Evolutionary conservation across 2,329 filamentous ascomycete genomes (phyloP).

Genomic region (Pseudocercospora musae): DNA sequence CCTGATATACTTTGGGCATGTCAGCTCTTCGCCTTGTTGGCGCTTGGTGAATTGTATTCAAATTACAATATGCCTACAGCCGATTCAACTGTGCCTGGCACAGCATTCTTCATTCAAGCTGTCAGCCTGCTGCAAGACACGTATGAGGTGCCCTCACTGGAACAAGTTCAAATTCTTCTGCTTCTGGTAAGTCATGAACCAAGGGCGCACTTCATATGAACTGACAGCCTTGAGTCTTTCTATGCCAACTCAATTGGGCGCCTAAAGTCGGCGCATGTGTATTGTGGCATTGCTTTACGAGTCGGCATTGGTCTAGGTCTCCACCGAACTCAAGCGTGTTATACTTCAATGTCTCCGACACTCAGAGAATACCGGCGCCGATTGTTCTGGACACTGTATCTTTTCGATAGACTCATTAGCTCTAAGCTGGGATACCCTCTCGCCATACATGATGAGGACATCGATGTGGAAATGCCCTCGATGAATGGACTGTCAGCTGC

Average conservation of each 20-base stretch:
- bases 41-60: slow-evolving; percentile 48
- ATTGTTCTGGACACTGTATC: slow-evolving; percentile 37
- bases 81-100: slow-evolving; percentile 40
- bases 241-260: slow-evolving; percentile 48
- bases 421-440: slow-evolving; percentile 37
- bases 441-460: slow-evolving; percentile 35
- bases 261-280: slow-evolving; percentile 44
- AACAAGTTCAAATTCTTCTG: slow-evolving; percentile 46
- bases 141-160: slow-evolving; percentile 44
- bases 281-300: slow-evolving; percentile 48
- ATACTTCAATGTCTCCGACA: slow-evolving; percentile 37
- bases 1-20: slow-evolving; percentile 38
- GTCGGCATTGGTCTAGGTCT: slow-evolving; percentile 46
- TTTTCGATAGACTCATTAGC: slow-evolving; percentile 35
- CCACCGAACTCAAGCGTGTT: slow-evolving; percentile 36
- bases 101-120: slow-evolving; percentile 44
- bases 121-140: slow-evolving; percentile 41
- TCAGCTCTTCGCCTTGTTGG: slow-evolving; percentile 47
- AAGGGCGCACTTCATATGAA: not conserved
- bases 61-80: slow-evolving; percentile 36
- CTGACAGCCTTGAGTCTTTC: slow-evolving; percentile 38
- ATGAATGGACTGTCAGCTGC: slow-evolving; percentile 32
- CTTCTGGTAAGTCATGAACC: slow-evolving; percentile 39
- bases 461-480: slow-evolving; percentile 46
- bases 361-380: slow-evolving; percentile 33